Evolutionary conservation across 306 rosid species (phyloP).

Genomic region (Prunus dulcis): DNA sequence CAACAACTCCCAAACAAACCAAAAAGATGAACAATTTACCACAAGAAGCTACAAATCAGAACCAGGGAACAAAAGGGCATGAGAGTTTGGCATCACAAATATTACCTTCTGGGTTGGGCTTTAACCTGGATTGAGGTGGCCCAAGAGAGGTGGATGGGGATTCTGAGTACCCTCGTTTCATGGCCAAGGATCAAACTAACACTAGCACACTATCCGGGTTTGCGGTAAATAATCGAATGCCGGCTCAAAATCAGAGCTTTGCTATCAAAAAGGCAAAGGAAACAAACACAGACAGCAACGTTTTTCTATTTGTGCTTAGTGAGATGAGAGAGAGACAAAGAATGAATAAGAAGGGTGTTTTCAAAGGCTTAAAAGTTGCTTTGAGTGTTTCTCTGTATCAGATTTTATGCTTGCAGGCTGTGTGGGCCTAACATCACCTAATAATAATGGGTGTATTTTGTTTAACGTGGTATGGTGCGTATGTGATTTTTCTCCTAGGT

Average conservation of each 20-base stretch:
- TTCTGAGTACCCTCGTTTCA: conserved; percentile 85
- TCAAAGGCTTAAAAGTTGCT: neutral
- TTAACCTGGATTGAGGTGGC: conserved; percentile 82
- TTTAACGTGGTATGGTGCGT: neutral
- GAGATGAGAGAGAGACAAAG: neutral
- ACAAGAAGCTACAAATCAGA: conserved; percentile 20
- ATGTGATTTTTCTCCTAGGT: neutral
- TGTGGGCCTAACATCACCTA: conserved; percentile 13
- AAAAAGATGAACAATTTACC: conserved; percentile 20
- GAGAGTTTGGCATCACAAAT: conserved; percentile 9
- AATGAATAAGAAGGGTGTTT: neutral
- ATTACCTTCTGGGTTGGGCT: conserved; percentile 73
- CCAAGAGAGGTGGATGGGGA: conserved; percentile 68
- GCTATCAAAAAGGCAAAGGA: neutral
- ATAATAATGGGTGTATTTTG: neutral
- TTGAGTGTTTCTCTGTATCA: neutral
- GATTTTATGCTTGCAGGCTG: neutral
- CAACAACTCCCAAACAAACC: conserved; percentile 12
- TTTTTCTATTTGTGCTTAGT: neutral
- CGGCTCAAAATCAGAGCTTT: conserved; percentile 3
- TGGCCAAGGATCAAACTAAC: conserved; percentile 23
- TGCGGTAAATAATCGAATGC: conserved; percentile 7
- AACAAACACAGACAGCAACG: neutral
- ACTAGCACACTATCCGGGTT: conserved; percentile 9
- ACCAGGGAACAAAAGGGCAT: conserved; percentile 9